Conservation (phyloP, 2,329 filamentous ascomycete genomes). For the Stromatinia cepivora region DNA sequence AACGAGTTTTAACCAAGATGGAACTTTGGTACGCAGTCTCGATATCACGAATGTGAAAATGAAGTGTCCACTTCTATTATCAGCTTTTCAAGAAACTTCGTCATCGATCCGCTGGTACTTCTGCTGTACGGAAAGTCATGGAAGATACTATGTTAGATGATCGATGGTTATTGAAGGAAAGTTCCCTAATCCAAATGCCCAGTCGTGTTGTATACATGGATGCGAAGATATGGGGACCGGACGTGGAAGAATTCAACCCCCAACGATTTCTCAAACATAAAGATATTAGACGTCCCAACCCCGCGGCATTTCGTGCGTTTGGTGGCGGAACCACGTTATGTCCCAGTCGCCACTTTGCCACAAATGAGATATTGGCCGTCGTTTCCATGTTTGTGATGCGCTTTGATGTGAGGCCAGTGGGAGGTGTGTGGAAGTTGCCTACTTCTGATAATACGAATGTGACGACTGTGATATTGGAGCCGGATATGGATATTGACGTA, state of each 20-base stretch:
- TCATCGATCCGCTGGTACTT: conserved; percentile 43
- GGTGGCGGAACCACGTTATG: conserved; percentile 41
- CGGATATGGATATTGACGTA: conserved; percentile 21
- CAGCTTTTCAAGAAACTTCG: conserved; percentile 46
- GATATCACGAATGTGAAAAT: conserved; percentile 17
- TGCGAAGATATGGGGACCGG: conserved; percentile 40
- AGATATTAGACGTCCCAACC: conserved; percentile 30
- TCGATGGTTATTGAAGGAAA: conserved; percentile 43
- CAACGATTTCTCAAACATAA: conserved; percentile 38
- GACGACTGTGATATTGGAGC: conserved; percentile 9
- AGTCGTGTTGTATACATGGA: conserved; percentile 38
- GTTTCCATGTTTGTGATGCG: conserved; percentile 41
- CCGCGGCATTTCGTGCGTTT: conserved; percentile 41
- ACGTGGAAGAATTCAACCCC: conserved; percentile 41
- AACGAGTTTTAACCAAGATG: neutral
- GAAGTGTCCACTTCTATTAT: conserved; percentile 44
- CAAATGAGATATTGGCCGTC: conserved; percentile 40
- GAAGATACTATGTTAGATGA: conserved; percentile 42
- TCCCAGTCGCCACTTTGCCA: conserved; percentile 44
- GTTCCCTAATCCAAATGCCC: conserved; percentile 41
- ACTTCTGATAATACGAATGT: conserved; percentile 10
- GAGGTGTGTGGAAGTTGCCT: neutral
- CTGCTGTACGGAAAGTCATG: conserved; percentile 42
- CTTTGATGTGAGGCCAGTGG: conserved; percentile 35
- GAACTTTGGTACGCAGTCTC: neutral